These are phyloP conservation scores for Daldinia loculata DNA, from an alignment of 495 filamentous ascomycete genomes.

Conservation along the genomic window DNA sequence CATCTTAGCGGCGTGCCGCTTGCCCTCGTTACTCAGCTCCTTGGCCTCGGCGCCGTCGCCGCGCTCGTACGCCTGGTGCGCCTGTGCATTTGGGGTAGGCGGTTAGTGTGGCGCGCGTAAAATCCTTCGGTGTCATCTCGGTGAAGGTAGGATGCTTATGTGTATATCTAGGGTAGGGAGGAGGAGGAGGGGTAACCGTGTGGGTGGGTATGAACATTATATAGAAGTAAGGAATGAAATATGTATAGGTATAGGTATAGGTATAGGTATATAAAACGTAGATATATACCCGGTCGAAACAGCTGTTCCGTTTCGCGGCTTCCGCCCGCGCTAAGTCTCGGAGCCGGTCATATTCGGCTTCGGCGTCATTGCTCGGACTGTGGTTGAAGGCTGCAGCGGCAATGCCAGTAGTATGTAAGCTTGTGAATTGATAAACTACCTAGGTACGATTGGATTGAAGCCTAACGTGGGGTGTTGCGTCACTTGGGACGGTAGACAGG, in stretches of 20 bases:
- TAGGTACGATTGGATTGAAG: not conserved
- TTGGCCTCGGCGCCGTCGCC: conserved; percentile 85
- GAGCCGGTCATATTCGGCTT: conserved; percentile 91
- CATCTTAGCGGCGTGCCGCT: conserved; percentile 79
- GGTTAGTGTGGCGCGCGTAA: not conserved
- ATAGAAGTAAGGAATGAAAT: not conserved
- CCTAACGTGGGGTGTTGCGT: conserved; percentile 20
- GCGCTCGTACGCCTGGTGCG: conserved; percentile 78
- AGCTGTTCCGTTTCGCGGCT: conserved; percentile 74
- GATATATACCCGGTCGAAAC: conserved; percentile 70
- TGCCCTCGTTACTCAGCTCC: conserved; percentile 82
- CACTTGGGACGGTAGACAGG: conserved; percentile 19
- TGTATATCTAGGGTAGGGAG: not conserved
- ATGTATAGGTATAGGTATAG: conserved; percentile 3
- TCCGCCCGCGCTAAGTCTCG: conserved; percentile 83
- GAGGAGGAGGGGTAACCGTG: not conserved
- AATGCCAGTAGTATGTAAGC: conserved; percentile 14
- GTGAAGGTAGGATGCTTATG: not conserved
- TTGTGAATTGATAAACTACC: not conserved
- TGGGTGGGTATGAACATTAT: not conserved
- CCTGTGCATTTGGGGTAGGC: conserved; percentile 52
- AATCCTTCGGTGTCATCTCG: conserved; percentile 1
- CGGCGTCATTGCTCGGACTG: conserved; percentile 67
- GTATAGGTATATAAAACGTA: not conserved
- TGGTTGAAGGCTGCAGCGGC: conserved; percentile 81